phyloP scores from a whole-genome alignment of 805 yeast species.

The Wickerhamiella cacticola region DNA sequence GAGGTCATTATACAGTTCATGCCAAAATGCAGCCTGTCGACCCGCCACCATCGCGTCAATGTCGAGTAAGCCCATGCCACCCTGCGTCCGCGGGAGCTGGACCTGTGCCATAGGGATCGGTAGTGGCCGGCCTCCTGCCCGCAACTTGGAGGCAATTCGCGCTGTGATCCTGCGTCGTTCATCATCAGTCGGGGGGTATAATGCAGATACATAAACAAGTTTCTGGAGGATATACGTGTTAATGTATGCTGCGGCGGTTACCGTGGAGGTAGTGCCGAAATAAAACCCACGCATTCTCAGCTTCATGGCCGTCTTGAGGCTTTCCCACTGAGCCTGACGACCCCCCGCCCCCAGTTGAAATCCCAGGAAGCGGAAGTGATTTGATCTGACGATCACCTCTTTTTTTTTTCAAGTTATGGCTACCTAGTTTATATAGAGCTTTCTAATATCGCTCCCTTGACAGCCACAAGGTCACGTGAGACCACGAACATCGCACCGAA shows the following conservation, averaged over 20 bases:
- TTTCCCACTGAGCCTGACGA: neutral
- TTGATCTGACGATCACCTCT: too few species aligned
- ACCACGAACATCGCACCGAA: too few species aligned
- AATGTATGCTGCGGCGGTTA: neutral
- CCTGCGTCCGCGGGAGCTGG: neutral
- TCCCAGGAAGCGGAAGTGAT: neutral
- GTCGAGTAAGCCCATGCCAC: constrained; percentile 3
- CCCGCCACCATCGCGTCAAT: neutral
- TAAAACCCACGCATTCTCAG: neutral
- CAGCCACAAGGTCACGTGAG: too few species aligned
- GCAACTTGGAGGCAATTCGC: neutral
- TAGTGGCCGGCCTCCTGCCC: neutral
- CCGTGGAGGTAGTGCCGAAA: neutral
- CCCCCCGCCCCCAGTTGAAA: neutral
- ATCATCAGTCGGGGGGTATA: neutral
- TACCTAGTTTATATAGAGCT: too few species aligned
- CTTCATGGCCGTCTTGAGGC: neutral
- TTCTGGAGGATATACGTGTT: constrained; percentile 1
- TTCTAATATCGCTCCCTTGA: too few species aligned
- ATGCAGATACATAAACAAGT: neutral
- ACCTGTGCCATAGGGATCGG: neutral
- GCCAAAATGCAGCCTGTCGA: neutral
- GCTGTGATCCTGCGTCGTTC: neutral
- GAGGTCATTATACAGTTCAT: neutral
- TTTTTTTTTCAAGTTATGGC: too few species aligned